Evolutionary conservation across 116 monocot genomes (phyloP).

Genomic region (Iris pallida): DNA sequence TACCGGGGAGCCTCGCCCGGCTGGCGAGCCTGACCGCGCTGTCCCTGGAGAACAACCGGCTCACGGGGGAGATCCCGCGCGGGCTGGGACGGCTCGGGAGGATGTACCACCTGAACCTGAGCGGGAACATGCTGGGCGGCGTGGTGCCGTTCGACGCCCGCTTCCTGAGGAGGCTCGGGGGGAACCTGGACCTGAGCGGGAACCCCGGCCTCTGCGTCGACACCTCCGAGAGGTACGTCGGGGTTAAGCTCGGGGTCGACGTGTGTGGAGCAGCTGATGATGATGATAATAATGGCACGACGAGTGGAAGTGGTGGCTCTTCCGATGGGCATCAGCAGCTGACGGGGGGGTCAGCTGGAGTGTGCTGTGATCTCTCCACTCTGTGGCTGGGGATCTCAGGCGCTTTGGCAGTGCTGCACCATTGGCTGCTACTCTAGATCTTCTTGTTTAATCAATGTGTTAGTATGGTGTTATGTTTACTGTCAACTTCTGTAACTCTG

Average conservation of each 20-base stretch:
- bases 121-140: constrained; percentile 61
- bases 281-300: background rate
- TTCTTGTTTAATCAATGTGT: no score
- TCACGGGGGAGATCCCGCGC: constrained; percentile 55
- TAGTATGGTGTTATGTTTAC: no score
- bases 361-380: background rate
- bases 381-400: background rate
- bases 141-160: constrained; percentile 48
- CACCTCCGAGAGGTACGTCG: constrained; percentile 13
- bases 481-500: no score
- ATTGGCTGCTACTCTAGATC: background rate
- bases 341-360: constrained; percentile 2
- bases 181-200: constrained; percentile 73
- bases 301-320: background rate
- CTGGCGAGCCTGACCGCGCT: constrained; percentile 65
- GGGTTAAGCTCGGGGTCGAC: constrained; percentile 26
- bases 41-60: constrained; percentile 67
- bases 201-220: constrained; percentile 64
- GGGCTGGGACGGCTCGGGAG: constrained; percentile 35
- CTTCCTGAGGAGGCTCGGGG: constrained; percentile 61
- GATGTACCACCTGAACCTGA: constrained; percentile 82
- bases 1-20: constrained; percentile 52
- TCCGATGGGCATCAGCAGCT: background rate
- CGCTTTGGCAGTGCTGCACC: no score
- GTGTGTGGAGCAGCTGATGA: constrained; percentile 26